Evolutionary conservation across 2,329 filamentous ascomycete species (phyloP).

Genomic region (Xylariaceae sp.): DNA sequence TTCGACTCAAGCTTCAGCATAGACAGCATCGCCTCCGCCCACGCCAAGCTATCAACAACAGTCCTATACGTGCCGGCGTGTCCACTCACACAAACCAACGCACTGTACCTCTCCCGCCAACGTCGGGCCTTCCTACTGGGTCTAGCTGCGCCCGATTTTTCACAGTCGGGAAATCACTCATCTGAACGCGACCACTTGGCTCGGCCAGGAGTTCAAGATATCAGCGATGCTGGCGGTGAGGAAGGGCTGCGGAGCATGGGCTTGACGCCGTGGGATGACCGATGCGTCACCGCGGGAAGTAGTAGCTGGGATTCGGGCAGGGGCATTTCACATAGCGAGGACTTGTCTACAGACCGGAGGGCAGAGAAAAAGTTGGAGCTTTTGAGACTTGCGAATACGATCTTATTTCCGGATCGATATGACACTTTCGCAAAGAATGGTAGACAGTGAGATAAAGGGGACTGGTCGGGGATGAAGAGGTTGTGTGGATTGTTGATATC

Average conservation of each 20-base stretch:
- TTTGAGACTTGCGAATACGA: constrained; percentile 24
- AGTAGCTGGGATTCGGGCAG: not conserved
- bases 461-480: no score
- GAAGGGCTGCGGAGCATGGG: constrained; percentile 43
- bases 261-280: constrained; percentile 33
- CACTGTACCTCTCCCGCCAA: constrained; percentile 66
- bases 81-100: constrained; percentile 72
- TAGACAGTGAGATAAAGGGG: no score
- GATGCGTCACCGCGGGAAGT: not conserved
- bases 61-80: constrained; percentile 83
- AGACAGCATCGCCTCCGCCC: not conserved
- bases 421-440: no score
- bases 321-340: not conserved
- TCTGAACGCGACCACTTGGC: constrained; percentile 53
- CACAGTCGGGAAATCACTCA: constrained; percentile 2
- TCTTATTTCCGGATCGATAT: constrained; percentile 25
- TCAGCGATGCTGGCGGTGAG: constrained; percentile 33
- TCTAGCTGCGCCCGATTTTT: constrained; percentile 62
- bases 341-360: not conserved
- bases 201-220: constrained; percentile 40
- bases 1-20: constrained; percentile 4
- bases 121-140: constrained; percentile 65
- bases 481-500: no score
- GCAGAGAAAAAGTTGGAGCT: constrained; percentile 16
- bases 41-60: constrained; percentile 54